phyloP scores from a whole-genome alignment of 2,329 filamentous ascomycete genomes.

The Cladosporium sp. region DNA sequence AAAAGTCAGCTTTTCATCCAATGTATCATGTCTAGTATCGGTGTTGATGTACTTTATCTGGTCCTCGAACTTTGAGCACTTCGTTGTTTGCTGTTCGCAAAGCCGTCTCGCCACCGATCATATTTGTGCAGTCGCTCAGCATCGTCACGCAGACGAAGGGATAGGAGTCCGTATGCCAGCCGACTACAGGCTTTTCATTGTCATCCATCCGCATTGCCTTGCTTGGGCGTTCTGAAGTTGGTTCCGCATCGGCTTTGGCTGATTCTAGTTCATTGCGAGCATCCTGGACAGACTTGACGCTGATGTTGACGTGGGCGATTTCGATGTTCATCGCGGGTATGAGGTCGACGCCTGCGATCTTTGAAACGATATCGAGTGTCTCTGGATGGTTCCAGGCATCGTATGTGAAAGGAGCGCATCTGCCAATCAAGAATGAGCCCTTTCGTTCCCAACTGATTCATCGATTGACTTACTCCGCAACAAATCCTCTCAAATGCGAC shows the following conservation, averaged over 20 bases:
- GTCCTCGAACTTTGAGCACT: constrained; percentile 51
- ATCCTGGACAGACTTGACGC: constrained; percentile 41
- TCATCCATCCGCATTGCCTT: constrained; percentile 25
- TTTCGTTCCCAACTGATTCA: neutral
- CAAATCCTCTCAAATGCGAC: constrained; percentile 54
- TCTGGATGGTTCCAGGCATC: constrained; percentile 57
- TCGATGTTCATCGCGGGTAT: constrained; percentile 56
- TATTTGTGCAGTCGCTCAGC: constrained; percentile 59
- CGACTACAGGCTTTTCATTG: constrained; percentile 53
- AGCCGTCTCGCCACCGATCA: constrained; percentile 63
- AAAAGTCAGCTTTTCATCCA: neutral
- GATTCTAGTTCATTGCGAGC: constrained; percentile 7
- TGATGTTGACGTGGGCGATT: constrained; percentile 57
- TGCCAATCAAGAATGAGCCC: neutral
- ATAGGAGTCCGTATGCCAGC: constrained; percentile 63
- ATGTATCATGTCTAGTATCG: neutral
- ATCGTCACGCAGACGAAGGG: constrained; percentile 68
- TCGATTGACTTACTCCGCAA: constrained; percentile 23
- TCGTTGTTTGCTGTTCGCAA: constrained; percentile 45
- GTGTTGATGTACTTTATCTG: constrained; percentile 49
- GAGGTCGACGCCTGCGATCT: constrained; percentile 56
- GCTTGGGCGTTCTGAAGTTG: constrained; percentile 25
- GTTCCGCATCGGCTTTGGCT: constrained; percentile 25
- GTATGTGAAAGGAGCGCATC: constrained; percentile 62
- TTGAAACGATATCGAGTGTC: constrained; percentile 51